Base-by-base conservation (phyloP, 2,329 filamentous ascomycete genomes). In the Phialophora chinensis region DNA sequence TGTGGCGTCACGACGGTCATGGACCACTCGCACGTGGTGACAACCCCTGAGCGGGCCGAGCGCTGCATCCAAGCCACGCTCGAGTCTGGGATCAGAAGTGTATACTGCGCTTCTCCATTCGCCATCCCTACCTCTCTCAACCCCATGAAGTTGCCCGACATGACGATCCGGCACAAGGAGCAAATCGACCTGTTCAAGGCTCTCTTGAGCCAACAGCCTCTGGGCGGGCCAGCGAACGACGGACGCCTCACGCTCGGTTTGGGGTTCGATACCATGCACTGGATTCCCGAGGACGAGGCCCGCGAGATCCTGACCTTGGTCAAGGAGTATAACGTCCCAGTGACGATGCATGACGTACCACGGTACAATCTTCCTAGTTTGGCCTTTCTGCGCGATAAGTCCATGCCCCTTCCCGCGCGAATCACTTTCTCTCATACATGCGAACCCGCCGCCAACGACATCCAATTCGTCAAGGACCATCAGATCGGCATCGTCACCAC, bases 401-500 rank as follows among this genome's bases (percentile, higher is more conserved):
- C 44, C 35, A 49, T 64, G 31, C 60, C 44, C 14, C 33, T 60
- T 7, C 44, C 57, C 0, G 12, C 38, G 8, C 25, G 12, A 6
- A 25, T 69, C 1, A 72, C 84, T 17, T 69, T 83, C 25, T 80
- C 79, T 4, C 82, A 83, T 62, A 76, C 68, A 76, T 74, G 49
- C n/a, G 69, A 70, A 12, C 60, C 70, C 8, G 64, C 67, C 0
- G 8, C 50, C 1, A 72, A 76, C 10, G 73, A 75, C 14, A 57
- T 68, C 2, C n/a, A 69, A 7, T 71, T 68, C 8, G 65, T 75
- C 6, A 61, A 60, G 3, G 27, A 71, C 14, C 35, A 60, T 2
- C 56, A 66, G 1, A 62, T 71, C 1, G 73, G 67, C 53, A 72
- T 84, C n/a, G 81, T 80, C 3, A 75, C 74, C 11, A 85, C 83